phyloP scores from a whole-genome alignment of 257 asterid species.

The Solanum corneliomulleri region DNA sequence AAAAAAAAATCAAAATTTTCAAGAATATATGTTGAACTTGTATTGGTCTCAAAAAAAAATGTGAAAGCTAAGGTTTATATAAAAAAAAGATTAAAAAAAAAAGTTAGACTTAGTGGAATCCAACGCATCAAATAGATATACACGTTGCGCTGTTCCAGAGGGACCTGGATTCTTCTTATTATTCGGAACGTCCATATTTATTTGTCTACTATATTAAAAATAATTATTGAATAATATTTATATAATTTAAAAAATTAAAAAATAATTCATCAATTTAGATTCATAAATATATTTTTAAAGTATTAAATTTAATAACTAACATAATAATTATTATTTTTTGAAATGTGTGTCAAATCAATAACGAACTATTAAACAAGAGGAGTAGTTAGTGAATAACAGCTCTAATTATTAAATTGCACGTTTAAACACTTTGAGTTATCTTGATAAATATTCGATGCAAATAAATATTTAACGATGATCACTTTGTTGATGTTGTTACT shows the following conservation, averaged over 20 bases:
- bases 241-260: accelerated
- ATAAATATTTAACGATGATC: no score
- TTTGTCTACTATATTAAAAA: accelerated
- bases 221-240: accelerated
- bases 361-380: accelerated
- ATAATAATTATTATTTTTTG: no score
- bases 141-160: neutral
- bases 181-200: no score
- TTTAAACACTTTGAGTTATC: no score
- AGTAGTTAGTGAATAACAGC: no score
- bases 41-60: neutral
- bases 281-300: no score
- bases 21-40: neutral
- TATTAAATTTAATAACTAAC: no score
- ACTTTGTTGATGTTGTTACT: neutral
- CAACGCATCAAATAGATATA: neutral
- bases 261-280: accelerated
- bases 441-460: no score
- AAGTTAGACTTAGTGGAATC: neutral
- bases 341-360: no score
- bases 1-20: neutral
- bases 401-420: accelerated
- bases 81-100: no score
- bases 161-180: neutral
- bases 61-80: neutral